These are phyloP conservation scores for Linnemannia hyalina DNA, from an alignment of 192 early-diverging fungal species.

Conservation along the genomic window DNA sequence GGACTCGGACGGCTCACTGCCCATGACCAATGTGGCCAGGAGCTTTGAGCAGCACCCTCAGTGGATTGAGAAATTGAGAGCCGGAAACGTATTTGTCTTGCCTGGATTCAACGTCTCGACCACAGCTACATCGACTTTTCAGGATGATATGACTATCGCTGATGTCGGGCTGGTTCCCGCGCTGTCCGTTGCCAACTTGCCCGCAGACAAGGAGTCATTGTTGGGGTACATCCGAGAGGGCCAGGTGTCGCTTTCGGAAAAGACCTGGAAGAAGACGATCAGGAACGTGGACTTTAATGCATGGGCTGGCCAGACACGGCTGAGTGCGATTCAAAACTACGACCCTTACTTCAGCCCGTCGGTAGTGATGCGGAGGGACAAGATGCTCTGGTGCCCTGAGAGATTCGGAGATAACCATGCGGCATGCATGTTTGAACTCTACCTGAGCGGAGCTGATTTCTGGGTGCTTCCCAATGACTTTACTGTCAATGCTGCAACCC, in stretches of 20 bases:
- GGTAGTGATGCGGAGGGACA: slow-evolving; percentile 59
- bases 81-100: slow-evolving; percentile 60
- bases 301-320: slow-evolving; percentile 47
- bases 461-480: slow-evolving; percentile 66
- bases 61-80: slow-evolving; percentile 39
- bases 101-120: slow-evolving; percentile 59
- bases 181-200: slow-evolving; percentile 20
- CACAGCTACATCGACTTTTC: background rate
- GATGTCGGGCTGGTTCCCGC: slow-evolving; percentile 17
- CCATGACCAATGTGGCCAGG: slow-evolving; percentile 47
- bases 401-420: slow-evolving; percentile 65
- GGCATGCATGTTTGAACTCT: slow-evolving; percentile 61
- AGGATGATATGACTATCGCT: background rate
- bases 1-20: slow-evolving; percentile 52
- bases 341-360: slow-evolving; percentile 67
- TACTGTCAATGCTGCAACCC: slow-evolving; percentile 39
- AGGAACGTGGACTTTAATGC: slow-evolving; percentile 57
- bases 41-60: slow-evolving; percentile 37
- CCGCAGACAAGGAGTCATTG: slow-evolving; percentile 42
- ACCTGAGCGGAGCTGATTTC: slow-evolving; percentile 61
- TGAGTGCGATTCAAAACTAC: slow-evolving; percentile 62
- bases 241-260: slow-evolving; percentile 52
- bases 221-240: slow-evolving; percentile 30
- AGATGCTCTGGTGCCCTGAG: slow-evolving; percentile 65
- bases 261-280: slow-evolving; percentile 60